Evolutionary conservation across 1,284 basidiomycete species (phyloP), one percentile per base, ranked within the genome.

Genomic region (Somion occarium): DNA sequence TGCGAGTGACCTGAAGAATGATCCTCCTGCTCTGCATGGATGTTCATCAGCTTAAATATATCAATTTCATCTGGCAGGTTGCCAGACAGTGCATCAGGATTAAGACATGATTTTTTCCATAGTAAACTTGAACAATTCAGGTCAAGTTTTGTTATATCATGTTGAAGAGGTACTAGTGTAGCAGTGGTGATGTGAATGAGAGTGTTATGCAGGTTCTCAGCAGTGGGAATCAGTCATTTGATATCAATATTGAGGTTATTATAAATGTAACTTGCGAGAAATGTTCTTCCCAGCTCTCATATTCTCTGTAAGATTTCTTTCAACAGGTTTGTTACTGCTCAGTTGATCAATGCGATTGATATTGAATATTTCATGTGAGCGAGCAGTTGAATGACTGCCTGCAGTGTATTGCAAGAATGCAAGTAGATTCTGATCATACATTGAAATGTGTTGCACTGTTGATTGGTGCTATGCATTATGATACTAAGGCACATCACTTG

Each of bases 241-340:
- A 47, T 12, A 15, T 47, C 45, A 7, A 37, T n/a, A 22, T 47
- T 22, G 30, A 47, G 18, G 19, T 47, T 47, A 26, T 47, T 27
- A 47, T 47, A 47, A 34, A 34, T 15, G 15, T 7, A 34, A 7
- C 7, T 7, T 34, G 30, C 15, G 15, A 34, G 30, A 34, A 34
- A 15, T 34, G 30, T 7, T 15, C 15, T 7, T 7, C 30, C 30
- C 7, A 34, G 7, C 15, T 34, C 15, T 15, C 15, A 7, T 7
- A 34, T 34, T 7, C 7, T 15, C 30, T 7, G 7, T 34, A 15
- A 7, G 7, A 15, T 7, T 34, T 34, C 30, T 34, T 34, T 34
- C 7, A 15, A 34, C 15, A 34, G 30, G 15, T 15, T 34, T 7
- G 30, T 34, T 15, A 34, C 30, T 15, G 30, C 30, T 7, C 15